These are phyloP conservation scores for Sclerotinia glacialis DNA, from an alignment of 2,329 filamentous ascomycete genomes.

Conservation along the genomic window DNA sequence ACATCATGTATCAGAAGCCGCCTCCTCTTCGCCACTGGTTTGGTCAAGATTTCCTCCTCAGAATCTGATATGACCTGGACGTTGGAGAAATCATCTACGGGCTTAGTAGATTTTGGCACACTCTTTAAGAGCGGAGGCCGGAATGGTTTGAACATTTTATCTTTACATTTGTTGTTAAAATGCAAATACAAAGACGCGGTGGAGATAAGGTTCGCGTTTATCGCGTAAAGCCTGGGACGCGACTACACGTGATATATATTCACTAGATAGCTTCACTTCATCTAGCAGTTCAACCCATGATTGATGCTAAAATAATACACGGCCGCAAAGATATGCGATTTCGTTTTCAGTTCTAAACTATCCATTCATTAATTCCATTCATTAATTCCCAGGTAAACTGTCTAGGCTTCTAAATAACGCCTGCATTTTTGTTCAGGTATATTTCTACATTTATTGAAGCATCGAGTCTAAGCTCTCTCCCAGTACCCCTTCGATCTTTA, in stretches of 20 bases:
- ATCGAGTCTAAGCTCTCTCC: slow-evolving; percentile 90
- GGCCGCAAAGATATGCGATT: background rate
- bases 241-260: slow-evolving; percentile 4
- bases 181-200: slow-evolving; percentile 9
- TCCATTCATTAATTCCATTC: slow-evolving; percentile 13
- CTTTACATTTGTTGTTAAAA: slow-evolving; percentile 8
- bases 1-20: slow-evolving; percentile 33
- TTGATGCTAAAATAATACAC: background rate
- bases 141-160: slow-evolving; percentile 40
- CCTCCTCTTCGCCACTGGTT: slow-evolving; percentile 34
- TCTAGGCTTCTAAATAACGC: slow-evolving; percentile 4
- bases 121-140: slow-evolving; percentile 36
- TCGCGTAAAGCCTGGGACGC: background rate
- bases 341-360: background rate
- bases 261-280: background rate
- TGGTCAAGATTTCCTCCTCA: slow-evolving; percentile 22
- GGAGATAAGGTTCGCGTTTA: slow-evolving; percentile 2
- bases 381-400: slow-evolving; percentile 12
- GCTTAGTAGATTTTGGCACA: slow-evolving; percentile 25
- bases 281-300: background rate
- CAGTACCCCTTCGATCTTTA: slow-evolving; percentile 81
- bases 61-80: slow-evolving; percentile 25
- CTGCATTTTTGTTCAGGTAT: slow-evolving; percentile 18
- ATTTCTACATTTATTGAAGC: slow-evolving; percentile 62
- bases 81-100: slow-evolving; percentile 27